phyloP scores from a whole-genome alignment of 2,329 filamentous ascomycete genomes.

The Fusarium tupiense region DNA sequence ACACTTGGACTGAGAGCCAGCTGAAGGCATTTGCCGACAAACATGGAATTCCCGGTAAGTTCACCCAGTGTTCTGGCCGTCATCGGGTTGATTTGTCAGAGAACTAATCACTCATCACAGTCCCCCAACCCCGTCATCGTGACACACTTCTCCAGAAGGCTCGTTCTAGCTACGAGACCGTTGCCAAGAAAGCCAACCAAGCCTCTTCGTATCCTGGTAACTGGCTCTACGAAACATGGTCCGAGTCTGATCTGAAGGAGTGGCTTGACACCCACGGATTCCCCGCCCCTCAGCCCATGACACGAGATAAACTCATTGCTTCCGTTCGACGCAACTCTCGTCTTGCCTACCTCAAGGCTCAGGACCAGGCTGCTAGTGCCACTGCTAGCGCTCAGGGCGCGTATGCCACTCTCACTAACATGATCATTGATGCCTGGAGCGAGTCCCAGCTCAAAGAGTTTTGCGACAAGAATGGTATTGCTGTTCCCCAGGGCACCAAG shows the following conservation, averaged over 20 bases:
- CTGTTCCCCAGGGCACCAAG: slow-evolving; percentile 89
- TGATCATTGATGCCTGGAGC: slow-evolving; percentile 88
- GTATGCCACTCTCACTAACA: slow-evolving; percentile 80
- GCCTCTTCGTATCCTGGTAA: slow-evolving; percentile 88
- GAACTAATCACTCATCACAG: slow-evolving; percentile 47
- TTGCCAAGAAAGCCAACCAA: slow-evolving; percentile 79
- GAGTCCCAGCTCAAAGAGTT: slow-evolving; percentile 92
- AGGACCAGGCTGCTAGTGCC: slow-evolving; percentile 68
- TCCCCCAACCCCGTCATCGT: slow-evolving; percentile 86
- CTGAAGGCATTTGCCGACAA: slow-evolving; percentile 93
- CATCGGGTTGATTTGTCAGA: too few relatives aligned
- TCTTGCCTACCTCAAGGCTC: slow-evolving; percentile 75
- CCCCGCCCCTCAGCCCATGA: slow-evolving; percentile 83
- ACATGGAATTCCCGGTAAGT: slow-evolving; percentile 77
- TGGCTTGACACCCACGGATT: slow-evolving; percentile 92
- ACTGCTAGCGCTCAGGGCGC: slow-evolving; percentile 74
- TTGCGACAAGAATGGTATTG: slow-evolving; percentile 87
- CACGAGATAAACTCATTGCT: slow-evolving; percentile 88
- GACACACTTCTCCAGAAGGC: slow-evolving; percentile 82
- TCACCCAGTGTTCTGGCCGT: neutral
- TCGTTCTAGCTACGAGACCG: slow-evolving; percentile 81
- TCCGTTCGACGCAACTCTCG: slow-evolving; percentile 91
- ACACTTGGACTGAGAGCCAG: slow-evolving; percentile 94
- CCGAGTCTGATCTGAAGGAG: slow-evolving; percentile 90
- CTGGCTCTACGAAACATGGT: slow-evolving; percentile 93